Base-by-base conservation (phyloP, 2,329 filamentous ascomycete species). In the Fusarium compactum region DNA sequence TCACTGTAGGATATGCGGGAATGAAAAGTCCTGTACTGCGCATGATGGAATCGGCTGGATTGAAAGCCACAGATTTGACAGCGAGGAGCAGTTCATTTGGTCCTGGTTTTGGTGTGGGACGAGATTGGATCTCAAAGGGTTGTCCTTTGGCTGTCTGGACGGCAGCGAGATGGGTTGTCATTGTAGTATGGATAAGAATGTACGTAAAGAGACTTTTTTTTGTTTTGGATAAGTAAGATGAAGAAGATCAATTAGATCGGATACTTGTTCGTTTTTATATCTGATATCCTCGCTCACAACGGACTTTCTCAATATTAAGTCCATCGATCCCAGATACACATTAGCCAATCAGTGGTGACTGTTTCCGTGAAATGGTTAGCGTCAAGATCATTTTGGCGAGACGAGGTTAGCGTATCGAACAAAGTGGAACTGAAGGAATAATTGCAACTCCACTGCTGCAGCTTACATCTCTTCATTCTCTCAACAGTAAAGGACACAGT, bases 51-150 rank as follows among this genome's bases (percentile, higher is more conserved):
- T 87, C 85, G 53, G 83, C 78, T 4, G 84, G 84, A 64, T 87
- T 87, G 40, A 86, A 74, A 16, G 84, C 84, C 8, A 85, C 74
- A 5, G 84, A 82, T 53, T 83, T 83, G 69, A 86, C 81, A 2
- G 74, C 80, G 57, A 87, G 76, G 25, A 86, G 83, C 54, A 87
- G 76, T 45, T 87, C 84, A 30, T 71, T 73, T 20, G 82, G 81
- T 0, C 83, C 82, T 44, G 84, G 82, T 10, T 80, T 81, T 6
- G 83, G 84, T 0, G 84, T 86, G 1, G 75, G 65, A 6, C 82
- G 82, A 15, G 75, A 27, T 58, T 77, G 78, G 43, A 85, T 16
- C 59, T 78, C 50, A 29, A 85, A 80, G 16, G 79, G 78, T 14
- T 78, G 40, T 18, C 78, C 80, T 74, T 82, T 80, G 9, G 74